Conservation (phyloP, 2,329 filamentous ascomycete species). For the Aspergillus transmontanensis region DNA sequence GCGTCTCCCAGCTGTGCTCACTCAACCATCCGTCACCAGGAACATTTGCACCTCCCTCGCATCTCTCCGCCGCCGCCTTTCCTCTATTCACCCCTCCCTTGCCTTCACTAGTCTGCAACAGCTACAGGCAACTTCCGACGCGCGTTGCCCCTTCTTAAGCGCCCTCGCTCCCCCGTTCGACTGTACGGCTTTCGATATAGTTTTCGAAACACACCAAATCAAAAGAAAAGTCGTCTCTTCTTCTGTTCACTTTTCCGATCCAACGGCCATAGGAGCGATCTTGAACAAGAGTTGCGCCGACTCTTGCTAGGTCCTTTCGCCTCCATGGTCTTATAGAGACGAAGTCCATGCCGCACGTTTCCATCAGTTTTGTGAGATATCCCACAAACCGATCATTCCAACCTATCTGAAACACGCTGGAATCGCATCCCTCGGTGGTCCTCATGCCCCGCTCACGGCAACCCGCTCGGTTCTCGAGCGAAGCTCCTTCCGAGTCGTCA, state of each 20-base stretch:
- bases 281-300: slow-evolving; percentile 5
- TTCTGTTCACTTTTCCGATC: background rate
- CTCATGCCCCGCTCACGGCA: slow-evolving; percentile 42
- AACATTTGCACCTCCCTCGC: slow-evolving; percentile 7
- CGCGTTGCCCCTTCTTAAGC: slow-evolving; percentile 19
- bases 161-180: slow-evolving; percentile 4
- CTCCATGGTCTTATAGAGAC: slow-evolving; percentile 9
- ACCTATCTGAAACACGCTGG: background rate
- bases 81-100: slow-evolving; percentile 16
- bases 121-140: slow-evolving; percentile 22
- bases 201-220: background rate
- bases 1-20: background rate
- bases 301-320: slow-evolving; percentile 4
- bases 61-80: slow-evolving; percentile 8
- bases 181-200: background rate
- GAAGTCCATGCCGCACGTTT: slow-evolving; percentile 16
- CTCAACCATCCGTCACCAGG: background rate
- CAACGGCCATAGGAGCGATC: background rate
- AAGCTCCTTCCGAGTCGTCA: slow-evolving; percentile 47
- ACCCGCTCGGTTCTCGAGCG: slow-evolving; percentile 40
- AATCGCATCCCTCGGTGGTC: slow-evolving; percentile 9
- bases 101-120: slow-evolving; percentile 20
- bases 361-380: slow-evolving; percentile 11
- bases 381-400: slow-evolving; percentile 1
- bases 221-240: background rate